Base-by-base conservation (phyloP, 495 filamentous ascomycete genomes). In the Penicillium angulare region DNA sequence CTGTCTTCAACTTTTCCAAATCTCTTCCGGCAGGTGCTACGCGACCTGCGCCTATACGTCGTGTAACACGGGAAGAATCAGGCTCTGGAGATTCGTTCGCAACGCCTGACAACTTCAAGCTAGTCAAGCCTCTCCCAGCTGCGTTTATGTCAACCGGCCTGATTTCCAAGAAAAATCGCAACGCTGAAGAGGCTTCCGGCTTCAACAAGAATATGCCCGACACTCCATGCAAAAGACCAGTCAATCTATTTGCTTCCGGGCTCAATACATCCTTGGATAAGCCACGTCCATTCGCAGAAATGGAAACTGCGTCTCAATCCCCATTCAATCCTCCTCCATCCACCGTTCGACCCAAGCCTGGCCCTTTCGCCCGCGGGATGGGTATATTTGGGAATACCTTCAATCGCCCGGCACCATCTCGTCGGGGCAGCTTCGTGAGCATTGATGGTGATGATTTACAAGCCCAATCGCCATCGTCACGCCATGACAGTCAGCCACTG, bases 101-200 rank as follows among this genome's bases (percentile, higher is more conserved):
- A 24, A 97, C 92, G 0, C 92, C 92, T 0, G 81, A 89, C 47
- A 87, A 85, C 47, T 96, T 88, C 62, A 92, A 89, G 64, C 76
- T 83, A 5, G 88, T 86, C 10, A 95, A 87, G 64, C 92, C 92
- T 27, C 74, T 88, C 7, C 88, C 89, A 26, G 85, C 86, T 16
- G 92, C 90, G 9, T 97, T 97, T 68, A 88, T 87, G 78, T 97
- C 93, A 0, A 97, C 93, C 5, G 93, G 93, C 23, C 72, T 98
- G 36, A 87, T 97, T 27, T 96, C 93, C 5, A 97, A 97, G 73
- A 83, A 60, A 77, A 89, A 74, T 63, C 86, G 69, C 71, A 80
- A 66, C 71, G 75, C 74, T 3, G 81, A 85, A 35, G 73, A 81
- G 10, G 71, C 74, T 7, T 10, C 34, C 16, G 34, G 50, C 1